Evolutionary conservation across 768 basidiomycete genomes (phyloP).

Genomic region (Pleurotus djamor): DNA sequence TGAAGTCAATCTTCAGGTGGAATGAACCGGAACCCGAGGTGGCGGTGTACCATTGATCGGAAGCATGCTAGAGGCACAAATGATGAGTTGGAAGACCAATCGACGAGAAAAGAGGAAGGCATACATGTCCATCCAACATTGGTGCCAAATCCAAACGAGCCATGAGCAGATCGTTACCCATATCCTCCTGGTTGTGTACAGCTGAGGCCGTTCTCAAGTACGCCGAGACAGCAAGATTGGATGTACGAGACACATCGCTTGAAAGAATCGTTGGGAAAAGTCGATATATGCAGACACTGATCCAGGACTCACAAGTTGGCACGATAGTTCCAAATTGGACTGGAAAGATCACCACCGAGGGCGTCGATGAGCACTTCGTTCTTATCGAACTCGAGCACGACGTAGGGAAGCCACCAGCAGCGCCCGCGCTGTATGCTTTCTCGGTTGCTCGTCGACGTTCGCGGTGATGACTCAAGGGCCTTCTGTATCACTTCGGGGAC

Average conservation of each 20-base stretch:
- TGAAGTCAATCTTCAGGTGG: constrained; percentile 95
- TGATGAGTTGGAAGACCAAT: constrained; percentile 11
- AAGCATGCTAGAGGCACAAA: constrained; percentile 53
- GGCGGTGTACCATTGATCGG: constrained; percentile 89
- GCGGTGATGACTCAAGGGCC: constrained; percentile 65
- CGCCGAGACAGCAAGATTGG: constrained; percentile 87
- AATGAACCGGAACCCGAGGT: constrained; percentile 87
- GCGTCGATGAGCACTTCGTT: constrained; percentile 98
- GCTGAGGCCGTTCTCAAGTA: constrained; percentile 84
- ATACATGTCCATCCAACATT: constrained; percentile 73
- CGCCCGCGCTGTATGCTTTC: constrained; percentile 93
- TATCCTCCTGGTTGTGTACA: constrained; percentile 78
- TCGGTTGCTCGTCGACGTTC: constrained; percentile 68
- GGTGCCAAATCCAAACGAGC: constrained; percentile 91
- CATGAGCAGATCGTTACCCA: constrained; percentile 96
- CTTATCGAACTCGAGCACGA: constrained; percentile 97
- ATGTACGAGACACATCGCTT: constrained; percentile 94
- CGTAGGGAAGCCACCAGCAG: constrained; percentile 95
- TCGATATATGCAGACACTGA: not conserved
- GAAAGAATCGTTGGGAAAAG: constrained; percentile 1
- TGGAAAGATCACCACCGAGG: constrained; percentile 87
- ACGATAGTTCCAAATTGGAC: constrained; percentile 94
- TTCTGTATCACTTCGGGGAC: constrained; percentile 85
- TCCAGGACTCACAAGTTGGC: constrained; percentile 80
- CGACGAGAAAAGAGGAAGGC: constrained; percentile 16